These are phyloP conservation scores for Candida coquimbonensis DNA, from an alignment of 805 yeast genomes.

Conservation along the genomic window DNA sequence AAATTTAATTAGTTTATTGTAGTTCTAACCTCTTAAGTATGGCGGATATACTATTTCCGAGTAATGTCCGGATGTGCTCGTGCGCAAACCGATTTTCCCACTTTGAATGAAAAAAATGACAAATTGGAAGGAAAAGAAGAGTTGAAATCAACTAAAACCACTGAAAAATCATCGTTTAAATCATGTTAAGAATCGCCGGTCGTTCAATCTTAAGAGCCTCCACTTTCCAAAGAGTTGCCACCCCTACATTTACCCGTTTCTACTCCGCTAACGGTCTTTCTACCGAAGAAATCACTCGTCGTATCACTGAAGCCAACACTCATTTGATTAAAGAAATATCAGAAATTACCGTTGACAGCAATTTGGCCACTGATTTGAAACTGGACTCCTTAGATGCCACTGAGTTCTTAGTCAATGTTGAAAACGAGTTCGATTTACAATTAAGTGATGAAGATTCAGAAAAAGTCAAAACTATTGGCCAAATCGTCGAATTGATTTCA, in stretches of 20 bases:
- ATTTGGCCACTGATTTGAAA: conserved; percentile 56
- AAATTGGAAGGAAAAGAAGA: not conserved
- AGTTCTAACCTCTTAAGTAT: not conserved
- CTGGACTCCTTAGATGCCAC: conserved; percentile 92
- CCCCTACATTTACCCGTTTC: conserved; percentile 30
- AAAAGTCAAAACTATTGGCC: conserved; percentile 87
- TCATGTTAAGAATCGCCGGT: conserved; percentile 48
- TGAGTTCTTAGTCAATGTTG: conserved; percentile 93
- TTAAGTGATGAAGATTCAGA: conserved; percentile 90
- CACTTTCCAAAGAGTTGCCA: conserved; percentile 14
- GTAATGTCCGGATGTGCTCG: not conserved
- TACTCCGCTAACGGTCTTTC: conserved; percentile 61
- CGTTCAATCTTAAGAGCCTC: conserved; percentile 34
- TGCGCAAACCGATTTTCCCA: not conserved
- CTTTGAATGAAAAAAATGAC: not conserved
- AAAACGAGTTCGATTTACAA: conserved; percentile 82
- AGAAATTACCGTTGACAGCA: conserved; percentile 30
- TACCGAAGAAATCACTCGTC: conserved; percentile 71
- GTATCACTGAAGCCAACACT: conserved; percentile 74
- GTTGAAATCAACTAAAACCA: too few species aligned
- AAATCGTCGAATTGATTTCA: conserved; percentile 82
- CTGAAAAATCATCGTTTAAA: too few species aligned
- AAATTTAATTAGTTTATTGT: not conserved
- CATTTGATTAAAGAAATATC: conserved; percentile 56
- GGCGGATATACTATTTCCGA: too few species aligned